Conservation (phyloP, 169 alveolate genomes). For the Besnoitia besnoiti region DNA sequence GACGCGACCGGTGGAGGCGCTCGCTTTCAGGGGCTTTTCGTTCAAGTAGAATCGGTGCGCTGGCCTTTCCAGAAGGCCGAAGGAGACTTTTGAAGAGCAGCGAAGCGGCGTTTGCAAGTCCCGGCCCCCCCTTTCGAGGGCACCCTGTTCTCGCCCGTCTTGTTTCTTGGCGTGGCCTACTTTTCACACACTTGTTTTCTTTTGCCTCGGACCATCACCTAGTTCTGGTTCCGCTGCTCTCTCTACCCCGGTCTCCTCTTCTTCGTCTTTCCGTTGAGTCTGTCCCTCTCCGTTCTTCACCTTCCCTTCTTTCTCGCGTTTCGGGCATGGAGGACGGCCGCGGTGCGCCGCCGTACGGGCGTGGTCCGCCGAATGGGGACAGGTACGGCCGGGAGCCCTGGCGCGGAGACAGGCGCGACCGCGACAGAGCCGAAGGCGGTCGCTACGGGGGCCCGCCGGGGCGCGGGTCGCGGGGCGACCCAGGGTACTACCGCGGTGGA, state of each 20-base stretch:
- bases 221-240: neutral
- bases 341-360: neutral
- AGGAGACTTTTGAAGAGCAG: too few species aligned
- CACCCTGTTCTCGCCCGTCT: too few species aligned
- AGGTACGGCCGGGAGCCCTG: neutral
- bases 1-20: too few species aligned
- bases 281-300: neutral
- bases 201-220: too few species aligned
- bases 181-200: too few species aligned
- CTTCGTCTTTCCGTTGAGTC: neutral
- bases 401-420: neutral
- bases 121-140: too few species aligned
- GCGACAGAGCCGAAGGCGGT: neutral
- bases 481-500: conserved; percentile 32
- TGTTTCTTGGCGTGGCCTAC: too few species aligned
- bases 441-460: conserved; percentile 6
- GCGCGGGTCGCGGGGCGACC: neutral
- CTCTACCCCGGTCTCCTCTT: neutral
- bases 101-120: too few species aligned
- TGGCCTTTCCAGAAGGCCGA: too few species aligned
- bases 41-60: too few species aligned
- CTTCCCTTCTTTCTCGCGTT: neutral
- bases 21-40: too few species aligned
- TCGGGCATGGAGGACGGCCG: conserved; percentile 29
- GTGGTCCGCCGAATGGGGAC: neutral